Conservation (phyloP, 805 yeast species). For the Wickerhamiella vanderwaltii region DNA sequence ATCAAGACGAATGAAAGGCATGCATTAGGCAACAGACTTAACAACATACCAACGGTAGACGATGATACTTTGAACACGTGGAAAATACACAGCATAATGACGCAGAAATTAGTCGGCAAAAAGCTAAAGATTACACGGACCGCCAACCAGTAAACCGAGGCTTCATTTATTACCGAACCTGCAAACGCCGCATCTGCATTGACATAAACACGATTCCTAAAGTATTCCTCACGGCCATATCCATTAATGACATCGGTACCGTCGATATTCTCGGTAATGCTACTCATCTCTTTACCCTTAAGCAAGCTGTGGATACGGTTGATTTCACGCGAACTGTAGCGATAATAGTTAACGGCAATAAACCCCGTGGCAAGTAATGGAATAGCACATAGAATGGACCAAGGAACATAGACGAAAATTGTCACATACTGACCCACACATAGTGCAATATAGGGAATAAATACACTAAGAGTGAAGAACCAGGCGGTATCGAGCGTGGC, state of each 20-base stretch:
- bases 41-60: slow-evolving; percentile 53
- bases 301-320: slow-evolving; percentile 63
- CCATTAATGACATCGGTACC: slow-evolving; percentile 58
- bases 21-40: slow-evolving; percentile 46
- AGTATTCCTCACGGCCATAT: slow-evolving; percentile 37
- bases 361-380: slow-evolving; percentile 41
- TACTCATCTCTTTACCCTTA: slow-evolving; percentile 56
- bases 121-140: slow-evolving; percentile 48
- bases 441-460: slow-evolving; percentile 40
- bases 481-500: slow-evolving; percentile 73
- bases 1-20: slow-evolving; percentile 47
- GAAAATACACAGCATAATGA: slow-evolving; percentile 47
- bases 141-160: slow-evolving; percentile 64
- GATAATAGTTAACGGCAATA: slow-evolving; percentile 42
- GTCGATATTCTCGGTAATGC: slow-evolving; percentile 55
- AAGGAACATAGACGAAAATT: slow-evolving; percentile 60
- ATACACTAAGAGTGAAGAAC: slow-evolving; percentile 52
- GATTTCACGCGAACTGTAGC: slow-evolving; percentile 61
- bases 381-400: slow-evolving; percentile 47
- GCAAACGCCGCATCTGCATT: slow-evolving; percentile 51
- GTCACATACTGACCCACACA: slow-evolving; percentile 53
- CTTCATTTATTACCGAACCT: slow-evolving; percentile 49
- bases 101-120: slow-evolving; percentile 38
- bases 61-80: slow-evolving; percentile 48
- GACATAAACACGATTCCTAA: slow-evolving; percentile 35